phyloP scores from a whole-genome alignment of 2,329 filamentous ascomycete genomes.

The Fusarium sp. region DNA sequence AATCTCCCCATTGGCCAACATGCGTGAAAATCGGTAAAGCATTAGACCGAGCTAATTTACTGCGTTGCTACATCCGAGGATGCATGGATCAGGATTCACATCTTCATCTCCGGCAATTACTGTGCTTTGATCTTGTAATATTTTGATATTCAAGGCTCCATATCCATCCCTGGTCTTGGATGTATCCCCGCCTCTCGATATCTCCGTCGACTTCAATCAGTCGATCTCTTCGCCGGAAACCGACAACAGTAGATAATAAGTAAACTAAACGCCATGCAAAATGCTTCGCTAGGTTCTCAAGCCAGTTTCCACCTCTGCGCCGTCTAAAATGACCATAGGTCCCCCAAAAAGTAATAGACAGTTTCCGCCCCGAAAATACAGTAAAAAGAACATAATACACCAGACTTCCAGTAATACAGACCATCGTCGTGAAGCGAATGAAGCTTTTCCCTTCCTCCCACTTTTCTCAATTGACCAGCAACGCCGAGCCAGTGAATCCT shows the following conservation, averaged over 20 bases:
- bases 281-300: constrained; percentile 39
- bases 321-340: constrained; percentile 33
- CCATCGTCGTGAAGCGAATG: constrained; percentile 35
- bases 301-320: constrained; percentile 32
- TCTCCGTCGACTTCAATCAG: constrained; percentile 11
- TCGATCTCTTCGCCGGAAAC: constrained; percentile 11
- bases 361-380: constrained; percentile 3
- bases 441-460: constrained; percentile 22
- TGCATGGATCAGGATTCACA: constrained; percentile 28
- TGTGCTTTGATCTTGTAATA: constrained; percentile 33
- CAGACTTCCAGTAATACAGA: constrained; percentile 35
- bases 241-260: constrained; percentile 1
- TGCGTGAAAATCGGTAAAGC: constrained; percentile 13
- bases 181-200: neutral
- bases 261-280: constrained; percentile 31
- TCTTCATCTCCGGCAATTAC: constrained; percentile 24
- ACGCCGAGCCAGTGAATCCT: constrained; percentile 39
- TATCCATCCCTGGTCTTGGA: constrained; percentile 19
- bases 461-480: constrained; percentile 19
- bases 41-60: constrained; percentile 17
- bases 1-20: neutral
- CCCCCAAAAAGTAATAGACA: constrained; percentile 6
- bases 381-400: constrained; percentile 9
- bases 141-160: constrained; percentile 40
- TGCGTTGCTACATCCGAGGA: neutral